These are phyloP conservation scores for Macrophomina phaseolina DNA, from an alignment of 2,329 filamentous ascomycete genomes.

Conservation along the genomic window DNA sequence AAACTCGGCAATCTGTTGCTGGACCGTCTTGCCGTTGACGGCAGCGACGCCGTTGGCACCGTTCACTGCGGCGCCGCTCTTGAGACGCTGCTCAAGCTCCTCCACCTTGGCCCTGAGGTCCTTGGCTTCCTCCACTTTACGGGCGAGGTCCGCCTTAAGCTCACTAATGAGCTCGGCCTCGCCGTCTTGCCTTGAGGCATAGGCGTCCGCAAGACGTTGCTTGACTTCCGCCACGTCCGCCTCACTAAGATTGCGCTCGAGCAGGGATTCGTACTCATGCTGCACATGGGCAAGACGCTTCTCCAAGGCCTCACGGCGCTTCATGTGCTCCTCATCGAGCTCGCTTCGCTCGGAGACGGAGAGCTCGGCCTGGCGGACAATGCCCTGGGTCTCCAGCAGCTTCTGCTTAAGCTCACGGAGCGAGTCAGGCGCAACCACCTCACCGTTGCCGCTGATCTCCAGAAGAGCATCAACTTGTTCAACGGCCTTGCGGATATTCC, in stretches of 20 bases:
- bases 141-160: constrained; percentile 74
- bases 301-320: constrained; percentile 78
- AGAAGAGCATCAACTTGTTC: constrained; percentile 80
- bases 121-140: constrained; percentile 81
- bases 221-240: constrained; percentile 86
- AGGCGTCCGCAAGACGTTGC: constrained; percentile 75
- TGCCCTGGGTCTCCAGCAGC: constrained; percentile 87
- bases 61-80: constrained; percentile 60
- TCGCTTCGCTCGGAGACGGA: constrained; percentile 74
- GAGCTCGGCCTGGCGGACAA: constrained; percentile 90
- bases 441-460: constrained; percentile 76
- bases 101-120: constrained; percentile 82
- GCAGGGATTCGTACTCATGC: constrained; percentile 80
- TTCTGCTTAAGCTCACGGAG: constrained; percentile 77
- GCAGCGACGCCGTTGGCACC: constrained; percentile 63
- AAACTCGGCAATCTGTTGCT: constrained; percentile 98
- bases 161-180: constrained; percentile 77
- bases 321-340: constrained; percentile 65
- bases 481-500: constrained; percentile 81
- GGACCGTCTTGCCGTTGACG: constrained; percentile 83
- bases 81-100: constrained; percentile 75
- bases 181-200: constrained; percentile 74
- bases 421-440: constrained; percentile 81
- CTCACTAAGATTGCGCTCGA: constrained; percentile 79
- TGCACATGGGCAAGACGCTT: constrained; percentile 75